A percentile compares a stretch with the other conserved stretches of the same genome.
These are phyloP conservation scores for Botrytis byssoidea DNA, from an alignment of 2,329 filamentous ascomycete genomes.

Conservation along the genomic window DNA sequence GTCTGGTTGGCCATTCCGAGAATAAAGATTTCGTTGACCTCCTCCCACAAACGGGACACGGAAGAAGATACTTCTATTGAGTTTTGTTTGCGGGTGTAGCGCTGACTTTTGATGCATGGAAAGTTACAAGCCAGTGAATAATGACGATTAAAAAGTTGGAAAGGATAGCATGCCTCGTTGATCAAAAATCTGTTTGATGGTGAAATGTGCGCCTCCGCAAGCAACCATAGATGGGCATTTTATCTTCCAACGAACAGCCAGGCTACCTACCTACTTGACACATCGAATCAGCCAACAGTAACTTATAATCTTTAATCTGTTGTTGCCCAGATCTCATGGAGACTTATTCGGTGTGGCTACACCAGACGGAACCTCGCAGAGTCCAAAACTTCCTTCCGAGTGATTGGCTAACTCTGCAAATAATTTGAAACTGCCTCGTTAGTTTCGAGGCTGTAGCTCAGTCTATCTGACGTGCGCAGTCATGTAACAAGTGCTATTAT, in stretches of 20 bases:
- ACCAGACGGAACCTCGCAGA: background rate
- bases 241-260: background rate
- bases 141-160: background rate
- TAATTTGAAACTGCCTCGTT: background rate
- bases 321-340: background rate
- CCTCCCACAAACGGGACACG: background rate
- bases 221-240: too few species aligned
- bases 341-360: background rate
- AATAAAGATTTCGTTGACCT: too few species aligned
- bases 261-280: too few species aligned
- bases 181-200: too few species aligned
- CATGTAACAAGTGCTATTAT: background rate
- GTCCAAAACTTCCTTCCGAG: background rate
- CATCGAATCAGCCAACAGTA: rapidly evolving
- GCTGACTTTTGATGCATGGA: too few species aligned
- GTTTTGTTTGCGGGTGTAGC: too few species aligned
- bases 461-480: background rate
- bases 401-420: background rate
- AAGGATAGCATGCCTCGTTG: too few species aligned
- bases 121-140: too few species aligned
- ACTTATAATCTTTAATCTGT: rapidly evolving
- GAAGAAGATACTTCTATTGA: background rate
- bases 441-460: background rate
- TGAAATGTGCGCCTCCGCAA: too few species aligned
- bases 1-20: too few species aligned